Conservation (phyloP, 2,329 filamentous ascomycete genomes). For the Neofusicoccum sp. region DNA sequence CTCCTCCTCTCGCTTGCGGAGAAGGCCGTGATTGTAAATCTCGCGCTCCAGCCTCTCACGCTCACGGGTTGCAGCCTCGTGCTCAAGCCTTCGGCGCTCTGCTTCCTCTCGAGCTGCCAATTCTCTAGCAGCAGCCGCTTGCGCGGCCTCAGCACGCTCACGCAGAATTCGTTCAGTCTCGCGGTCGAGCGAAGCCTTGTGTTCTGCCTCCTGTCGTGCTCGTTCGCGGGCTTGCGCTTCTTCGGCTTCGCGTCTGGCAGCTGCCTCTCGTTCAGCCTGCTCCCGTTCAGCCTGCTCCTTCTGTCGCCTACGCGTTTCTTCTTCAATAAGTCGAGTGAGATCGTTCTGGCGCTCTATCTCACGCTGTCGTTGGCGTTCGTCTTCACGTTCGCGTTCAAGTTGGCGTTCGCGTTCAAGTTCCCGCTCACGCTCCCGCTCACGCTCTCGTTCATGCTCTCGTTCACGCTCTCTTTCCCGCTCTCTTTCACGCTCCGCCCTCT, state of each 20-base stretch:
- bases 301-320: constrained; percentile 24
- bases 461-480: neutral
- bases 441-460: neutral
- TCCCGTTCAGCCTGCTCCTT: constrained; percentile 21
- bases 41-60: constrained; percentile 26
- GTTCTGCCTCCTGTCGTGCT: constrained; percentile 26
- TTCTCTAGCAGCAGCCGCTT: constrained; percentile 24
- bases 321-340: constrained; percentile 16
- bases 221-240: constrained; percentile 23
- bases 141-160: constrained; percentile 25
- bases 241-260: constrained; percentile 24
- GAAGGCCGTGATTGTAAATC: constrained; percentile 2
- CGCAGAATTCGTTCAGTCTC: constrained; percentile 33
- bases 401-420: constrained; percentile 25
- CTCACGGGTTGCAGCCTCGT: constrained; percentile 21
- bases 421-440: constrained; percentile 22
- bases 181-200: constrained; percentile 25
- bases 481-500: constrained; percentile 22
- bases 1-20: constrained; percentile 17
- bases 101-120: constrained; percentile 27
- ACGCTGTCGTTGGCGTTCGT: constrained; percentile 24
- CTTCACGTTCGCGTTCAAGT: constrained; percentile 23
- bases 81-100: constrained; percentile 22
- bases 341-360: neutral
- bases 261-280: constrained; percentile 23